phyloP scores from a whole-genome alignment of 495 filamentous ascomycete genomes.

The Aspergillus asperescens region DNA sequence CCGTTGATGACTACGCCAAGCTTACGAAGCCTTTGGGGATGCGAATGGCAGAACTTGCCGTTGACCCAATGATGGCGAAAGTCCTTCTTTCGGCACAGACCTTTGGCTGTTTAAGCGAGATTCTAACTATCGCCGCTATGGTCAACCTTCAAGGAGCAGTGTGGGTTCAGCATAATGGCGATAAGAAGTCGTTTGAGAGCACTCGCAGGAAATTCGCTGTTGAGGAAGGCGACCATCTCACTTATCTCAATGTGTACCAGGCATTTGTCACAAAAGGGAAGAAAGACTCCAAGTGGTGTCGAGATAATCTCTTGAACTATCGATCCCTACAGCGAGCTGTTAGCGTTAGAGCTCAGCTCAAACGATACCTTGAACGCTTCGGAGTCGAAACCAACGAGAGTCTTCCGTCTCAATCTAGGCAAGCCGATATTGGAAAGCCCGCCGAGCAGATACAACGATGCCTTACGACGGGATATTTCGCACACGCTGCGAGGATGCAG shows the following conservation, averaged over 20 bases:
- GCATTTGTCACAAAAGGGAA: conserved; percentile 81
- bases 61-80: conserved; percentile 96
- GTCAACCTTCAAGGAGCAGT: conserved; percentile 75
- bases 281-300: conserved; percentile 82
- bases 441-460: conserved; percentile 77
- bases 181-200: conserved; percentile 66
- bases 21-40: conserved; percentile 81
- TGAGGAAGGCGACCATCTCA: conserved; percentile 93
- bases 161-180: conserved; percentile 74
- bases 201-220: conserved; percentile 78
- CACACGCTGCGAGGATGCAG: conserved; percentile 94
- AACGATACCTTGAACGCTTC: conserved; percentile 81
- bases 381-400: conserved; percentile 66
- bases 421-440: conserved; percentile 39
- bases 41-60: conserved; percentile 90
- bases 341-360: conserved; percentile 80
- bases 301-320: conserved; percentile 80
- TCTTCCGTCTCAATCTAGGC: conserved; percentile 27
- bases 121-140: conserved; percentile 93
- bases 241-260: conserved; percentile 89
- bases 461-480: conserved; percentile 87
- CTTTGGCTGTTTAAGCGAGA: conserved; percentile 77
- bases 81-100: conserved; percentile 71
- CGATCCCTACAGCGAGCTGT: conserved; percentile 76
- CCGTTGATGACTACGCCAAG: conserved; percentile 84